Evolutionary conservation across 441 rosid species (phyloP), one percentile per base, ranked within the genome.

Genomic region (Gossypium armourianum): DNA sequence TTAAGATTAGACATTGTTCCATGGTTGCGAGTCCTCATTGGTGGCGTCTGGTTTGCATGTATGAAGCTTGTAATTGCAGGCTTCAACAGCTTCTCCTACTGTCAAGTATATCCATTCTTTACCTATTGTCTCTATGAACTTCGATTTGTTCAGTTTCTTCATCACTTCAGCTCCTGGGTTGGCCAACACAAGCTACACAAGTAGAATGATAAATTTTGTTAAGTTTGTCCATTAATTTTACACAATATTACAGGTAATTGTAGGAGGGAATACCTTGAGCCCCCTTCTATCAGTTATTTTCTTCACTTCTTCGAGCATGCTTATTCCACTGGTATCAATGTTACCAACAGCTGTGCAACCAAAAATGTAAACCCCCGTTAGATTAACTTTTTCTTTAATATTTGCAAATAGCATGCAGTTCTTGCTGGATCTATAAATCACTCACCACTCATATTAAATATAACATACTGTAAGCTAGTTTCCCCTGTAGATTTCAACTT

Each of bases 101-200:
- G 98, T 90, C 59, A 92, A 40, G 70, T 81, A 86, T 66, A 92
- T 80, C 98, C 88, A 91, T 70, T 90, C 94, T 50, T 85, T 84
- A 6, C 98, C 97, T 45, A 95, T 55, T 0, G 68, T 81, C 32
- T 90, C 97, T 0, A 91, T 72, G 55, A 86, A 79, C 73, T 86
- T 86, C 16, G 98, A 78, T 80, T 86, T 91, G 77, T 84, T 88
- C 16, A 95, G 79, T 82, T 92, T 92, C 92, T 95, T 92, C 84
- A 79, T 86, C 61, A 92, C 97, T 69, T 95, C 99, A 32, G 93
- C 86, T 80, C 90, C 96, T 19, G 99, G 99, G 77, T 95, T 95
- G 6, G 93, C 96, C 82, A 92, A 52, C 17, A 79, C 97, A 53
- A 95, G 87, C 99, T 92, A 45, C 4, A 12, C 13, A 75, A 26